phyloP scores from a whole-genome alignment of 805 yeast species.

The Tetrapisispora phaffii region DNA sequence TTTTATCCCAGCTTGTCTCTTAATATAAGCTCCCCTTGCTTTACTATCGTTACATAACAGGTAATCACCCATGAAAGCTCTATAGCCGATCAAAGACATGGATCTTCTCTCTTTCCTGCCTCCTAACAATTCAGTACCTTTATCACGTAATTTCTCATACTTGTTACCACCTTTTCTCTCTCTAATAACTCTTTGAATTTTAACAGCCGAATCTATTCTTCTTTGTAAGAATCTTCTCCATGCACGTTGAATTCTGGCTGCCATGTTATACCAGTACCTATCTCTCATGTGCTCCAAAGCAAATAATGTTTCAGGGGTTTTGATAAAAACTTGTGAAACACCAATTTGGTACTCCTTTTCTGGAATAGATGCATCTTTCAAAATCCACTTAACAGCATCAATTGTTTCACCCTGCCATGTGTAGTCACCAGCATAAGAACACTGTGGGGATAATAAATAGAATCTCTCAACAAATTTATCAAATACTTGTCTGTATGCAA shows the following conservation, averaged over 20 bases:
- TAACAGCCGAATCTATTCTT: slow-evolving; percentile 77
- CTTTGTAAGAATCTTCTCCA: slow-evolving; percentile 78
- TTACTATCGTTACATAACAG: slow-evolving; percentile 72
- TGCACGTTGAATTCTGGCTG: slow-evolving; percentile 93
- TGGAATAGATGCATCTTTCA: slow-evolving; percentile 61
- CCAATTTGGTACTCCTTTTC: slow-evolving; percentile 81
- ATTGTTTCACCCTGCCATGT: slow-evolving; percentile 54
- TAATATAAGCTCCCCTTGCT: slow-evolving; percentile 66
- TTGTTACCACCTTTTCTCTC: slow-evolving; percentile 71
- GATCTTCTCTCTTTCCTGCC: slow-evolving; percentile 83
- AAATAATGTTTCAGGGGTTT: slow-evolving; percentile 92
- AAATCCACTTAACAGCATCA: slow-evolving; percentile 44
- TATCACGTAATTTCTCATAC: slow-evolving; percentile 74
- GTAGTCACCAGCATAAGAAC: slow-evolving; percentile 85
- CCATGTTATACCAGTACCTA: slow-evolving; percentile 96
- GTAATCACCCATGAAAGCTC: slow-evolving; percentile 93
- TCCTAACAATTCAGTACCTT: slow-evolving; percentile 60
- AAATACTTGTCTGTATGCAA: slow-evolving; percentile 93
- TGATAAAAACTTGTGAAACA: slow-evolving; percentile 82
- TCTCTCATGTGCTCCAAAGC: slow-evolving; percentile 95
- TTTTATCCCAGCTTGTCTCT: slow-evolving; percentile 55
- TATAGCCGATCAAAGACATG: slow-evolving; percentile 74
- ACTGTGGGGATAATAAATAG: slow-evolving; percentile 72
- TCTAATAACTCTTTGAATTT: slow-evolving; percentile 75
- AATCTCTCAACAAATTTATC: slow-evolving; percentile 94